A percentile compares a stretch with the other conserved stretches of the same genome.
Conservation (phyloP, 2,329 filamentous ascomycete genomes). For the Sarocladium brachiariae region DNA sequence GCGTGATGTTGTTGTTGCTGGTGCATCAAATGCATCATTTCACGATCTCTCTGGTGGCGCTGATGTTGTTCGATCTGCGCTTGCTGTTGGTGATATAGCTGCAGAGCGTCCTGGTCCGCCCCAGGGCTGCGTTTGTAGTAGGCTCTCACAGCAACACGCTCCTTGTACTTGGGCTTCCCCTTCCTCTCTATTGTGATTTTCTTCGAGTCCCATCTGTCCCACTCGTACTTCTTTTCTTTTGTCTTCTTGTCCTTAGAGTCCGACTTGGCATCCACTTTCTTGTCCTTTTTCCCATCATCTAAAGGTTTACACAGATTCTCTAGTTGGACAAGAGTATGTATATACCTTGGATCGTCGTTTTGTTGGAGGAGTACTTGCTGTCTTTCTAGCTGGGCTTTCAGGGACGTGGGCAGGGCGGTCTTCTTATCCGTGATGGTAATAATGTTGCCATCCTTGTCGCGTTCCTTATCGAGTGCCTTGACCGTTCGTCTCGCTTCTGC, state of each 20-base stretch:
- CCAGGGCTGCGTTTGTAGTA: slow-evolving; percentile 3
- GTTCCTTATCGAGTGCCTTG: slow-evolving; percentile 26
- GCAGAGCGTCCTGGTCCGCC: neutral
- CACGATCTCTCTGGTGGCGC: neutral
- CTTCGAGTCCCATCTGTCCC: neutral
- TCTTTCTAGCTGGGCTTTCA: slow-evolving; percentile 36
- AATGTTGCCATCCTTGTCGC: neutral
- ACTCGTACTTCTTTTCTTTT: slow-evolving; percentile 12
- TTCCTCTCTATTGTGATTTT: neutral
- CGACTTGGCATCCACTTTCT: slow-evolving; percentile 12
- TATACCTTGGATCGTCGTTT: neutral
- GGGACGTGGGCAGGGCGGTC: slow-evolving; percentile 23
- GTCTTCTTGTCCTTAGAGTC: slow-evolving; percentile 13
- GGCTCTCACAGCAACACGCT: neutral
- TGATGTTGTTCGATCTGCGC: neutral
- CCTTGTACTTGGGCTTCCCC: neutral
- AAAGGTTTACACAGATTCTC: neutral
- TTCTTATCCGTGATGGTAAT: slow-evolving; percentile 27
- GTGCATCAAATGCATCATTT: neutral
- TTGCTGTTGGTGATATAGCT: neutral
- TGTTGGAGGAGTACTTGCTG: neutral
- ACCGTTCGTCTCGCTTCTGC: slow-evolving; percentile 30
- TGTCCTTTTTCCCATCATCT: slow-evolving; percentile 1
- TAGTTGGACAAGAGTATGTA: slow-evolving; percentile 6
- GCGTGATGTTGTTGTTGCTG: slow-evolving; percentile 4